A percentile compares a stretch with the other conserved stretches of the same genome.
phyloP scores from a whole-genome alignment of 148 eudicot species.

The Spergularia bocconei region DNA sequence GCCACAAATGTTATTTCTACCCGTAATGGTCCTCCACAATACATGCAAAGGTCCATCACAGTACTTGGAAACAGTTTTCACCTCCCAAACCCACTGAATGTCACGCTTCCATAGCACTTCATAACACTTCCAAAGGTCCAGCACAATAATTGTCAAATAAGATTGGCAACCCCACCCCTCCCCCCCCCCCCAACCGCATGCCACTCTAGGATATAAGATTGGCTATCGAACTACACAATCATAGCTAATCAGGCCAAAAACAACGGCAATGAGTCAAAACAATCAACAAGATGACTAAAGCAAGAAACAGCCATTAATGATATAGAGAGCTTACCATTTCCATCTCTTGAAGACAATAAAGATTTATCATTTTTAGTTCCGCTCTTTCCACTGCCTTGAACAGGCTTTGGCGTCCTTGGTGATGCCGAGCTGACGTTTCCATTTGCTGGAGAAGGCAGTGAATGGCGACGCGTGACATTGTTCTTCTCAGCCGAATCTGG shows the following conservation, averaged over 20 bases:
- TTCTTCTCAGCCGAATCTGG: slow-evolving; percentile 46
- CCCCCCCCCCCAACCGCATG: too few relatives aligned
- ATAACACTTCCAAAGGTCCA: too few relatives aligned
- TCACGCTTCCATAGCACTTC: background rate
- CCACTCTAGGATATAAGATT: too few relatives aligned
- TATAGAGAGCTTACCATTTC: slow-evolving; percentile 39
- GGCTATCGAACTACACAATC: too few relatives aligned
- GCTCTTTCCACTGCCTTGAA: slow-evolving; percentile 42
- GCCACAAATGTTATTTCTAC: background rate
- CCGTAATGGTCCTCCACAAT: too few relatives aligned
- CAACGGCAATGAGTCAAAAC: background rate
- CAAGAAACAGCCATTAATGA: background rate
- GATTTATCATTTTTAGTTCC: slow-evolving; percentile 46
- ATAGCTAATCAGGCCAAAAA: background rate
- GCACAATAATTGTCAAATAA: too few relatives aligned
- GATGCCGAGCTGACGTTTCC: slow-evolving; percentile 42
- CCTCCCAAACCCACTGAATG: background rate
- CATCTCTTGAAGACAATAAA: slow-evolving; percentile 44
- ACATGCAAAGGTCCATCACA: too few relatives aligned
- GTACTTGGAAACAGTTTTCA: too few relatives aligned
- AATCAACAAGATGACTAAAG: background rate
- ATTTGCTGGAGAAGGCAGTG: slow-evolving; percentile 48
- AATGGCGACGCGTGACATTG: slow-evolving; percentile 40
- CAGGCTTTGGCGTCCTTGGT: slow-evolving; percentile 47
- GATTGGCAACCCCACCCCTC: too few relatives aligned